Evolutionary conservation across 73 alveolate species (phyloP), one percentile per base, ranked within the genome.

Genomic region (Loxodes magnus): DNA sequence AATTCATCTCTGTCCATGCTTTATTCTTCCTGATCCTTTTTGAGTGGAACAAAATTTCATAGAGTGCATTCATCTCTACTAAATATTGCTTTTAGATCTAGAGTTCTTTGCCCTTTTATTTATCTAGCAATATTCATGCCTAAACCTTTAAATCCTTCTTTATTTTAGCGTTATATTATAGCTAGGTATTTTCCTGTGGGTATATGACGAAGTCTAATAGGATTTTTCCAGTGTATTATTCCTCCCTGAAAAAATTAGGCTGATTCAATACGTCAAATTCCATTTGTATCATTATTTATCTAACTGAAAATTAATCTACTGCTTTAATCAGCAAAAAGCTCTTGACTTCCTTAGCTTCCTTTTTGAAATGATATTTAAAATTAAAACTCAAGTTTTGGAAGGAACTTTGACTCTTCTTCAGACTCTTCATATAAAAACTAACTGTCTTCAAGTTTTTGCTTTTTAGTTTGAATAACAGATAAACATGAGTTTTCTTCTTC

Each of bases 231-330:
- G 28, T 49, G 51, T 5, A 69, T 67, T 1, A 36, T 22, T 21
- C 83, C 83, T 19, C 83, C 83, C 21, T 22, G 23, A 23, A 30
- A 27, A 27, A 39, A 42, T 5, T 63, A 35, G 17, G 43, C 54
- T 22, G 36, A 7, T 29, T 69, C 83, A 4, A 69, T 62, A 4
- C 33, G 31, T 76, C 83, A 69, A 58, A 69, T 48, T 2, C 83
- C 80, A 26, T 69, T 64, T 3, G 83, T 69, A 51, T 69, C 59
- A 2, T 64, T 70, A 14, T n/a, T n/a, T 20, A 9, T 46, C 34
- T 46, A 7, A 22, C n/a, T 46, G 17, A 10, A 46, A 17, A 46
- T 9, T 1, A 46, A 20, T n/a, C n/a, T n/a, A n/a, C n/a, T n/a
- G n/a, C n/a, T n/a, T n/a, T n/a, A n/a, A n/a, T n/a, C n/a, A n/a